These are phyloP conservation scores for Prunus davidiana DNA, from an alignment of 306 rosid genomes.

Conservation along the genomic window DNA sequence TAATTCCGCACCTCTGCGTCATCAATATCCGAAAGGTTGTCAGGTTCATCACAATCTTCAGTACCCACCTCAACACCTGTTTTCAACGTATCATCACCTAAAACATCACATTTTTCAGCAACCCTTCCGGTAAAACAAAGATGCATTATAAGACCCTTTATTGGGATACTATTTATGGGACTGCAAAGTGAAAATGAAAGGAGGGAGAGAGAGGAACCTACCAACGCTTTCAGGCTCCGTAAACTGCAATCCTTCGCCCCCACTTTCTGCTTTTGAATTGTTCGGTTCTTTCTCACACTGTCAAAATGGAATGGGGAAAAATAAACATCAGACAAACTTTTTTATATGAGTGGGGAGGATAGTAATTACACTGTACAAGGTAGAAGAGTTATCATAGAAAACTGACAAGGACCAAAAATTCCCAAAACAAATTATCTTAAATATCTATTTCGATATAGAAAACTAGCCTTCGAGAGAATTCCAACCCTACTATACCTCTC, in stretches of 20 bases:
- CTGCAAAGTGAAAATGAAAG: neutral
- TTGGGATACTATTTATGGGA: neutral
- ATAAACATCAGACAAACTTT: neutral
- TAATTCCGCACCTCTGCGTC: constrained; percentile 25
- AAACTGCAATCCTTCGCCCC: neutral
- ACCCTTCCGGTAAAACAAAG: neutral
- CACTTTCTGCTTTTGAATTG: neutral
- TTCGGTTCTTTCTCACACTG: constrained; percentile 6
- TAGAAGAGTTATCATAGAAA: neutral
- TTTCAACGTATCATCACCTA: constrained; percentile 16
- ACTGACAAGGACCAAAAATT: neutral
- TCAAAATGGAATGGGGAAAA: neutral
- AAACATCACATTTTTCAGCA: neutral
- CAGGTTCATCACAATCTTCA: constrained; percentile 21
- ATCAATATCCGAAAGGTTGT: constrained; percentile 30
- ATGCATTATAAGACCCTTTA: neutral
- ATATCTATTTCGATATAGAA: neutral
- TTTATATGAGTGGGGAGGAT: neutral
- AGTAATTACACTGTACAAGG: neutral
- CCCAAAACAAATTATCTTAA: neutral
- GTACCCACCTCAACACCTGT: neutral
- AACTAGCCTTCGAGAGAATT: neutral
- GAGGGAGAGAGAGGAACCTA: neutral
- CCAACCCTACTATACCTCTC: neutral
- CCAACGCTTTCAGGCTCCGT: constrained; percentile 2